These are phyloP conservation scores for Tricholoma matsutake DNA, from an alignment of 768 basidiomycete species.

Conservation along the genomic window DNA sequence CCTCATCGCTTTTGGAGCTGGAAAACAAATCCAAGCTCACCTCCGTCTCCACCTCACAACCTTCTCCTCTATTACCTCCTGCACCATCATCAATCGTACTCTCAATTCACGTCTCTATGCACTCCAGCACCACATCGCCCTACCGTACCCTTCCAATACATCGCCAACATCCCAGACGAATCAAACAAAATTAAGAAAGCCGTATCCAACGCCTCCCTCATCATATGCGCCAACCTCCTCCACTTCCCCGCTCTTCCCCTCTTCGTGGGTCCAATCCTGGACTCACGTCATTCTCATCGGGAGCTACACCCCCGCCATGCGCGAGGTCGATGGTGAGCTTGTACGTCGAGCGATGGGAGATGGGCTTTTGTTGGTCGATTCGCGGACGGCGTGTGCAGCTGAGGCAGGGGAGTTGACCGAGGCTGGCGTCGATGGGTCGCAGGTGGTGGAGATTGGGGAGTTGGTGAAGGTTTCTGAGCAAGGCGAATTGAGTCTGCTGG, in stretches of 20 bases:
- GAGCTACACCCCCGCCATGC: conserved; percentile 80
- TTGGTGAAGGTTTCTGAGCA: conserved; percentile 36
- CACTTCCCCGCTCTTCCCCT: conserved; percentile 65
- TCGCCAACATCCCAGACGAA: conserved; percentile 9
- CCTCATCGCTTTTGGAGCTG: too few relatives aligned
- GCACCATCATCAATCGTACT: too few relatives aligned
- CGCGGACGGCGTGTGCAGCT: conserved; percentile 57
- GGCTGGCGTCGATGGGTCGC: conserved; percentile 34
- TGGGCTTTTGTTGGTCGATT: conserved; percentile 70
- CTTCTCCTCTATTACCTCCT: too few relatives aligned
- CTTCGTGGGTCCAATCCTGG: conserved; percentile 59
- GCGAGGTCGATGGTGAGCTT: conserved; percentile 62
- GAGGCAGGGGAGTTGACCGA: conserved; percentile 85
- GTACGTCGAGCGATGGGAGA: conserved; percentile 53
- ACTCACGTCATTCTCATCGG: conserved; percentile 78
- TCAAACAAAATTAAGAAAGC: conserved; percentile 21
- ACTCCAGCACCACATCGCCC: too few relatives aligned
- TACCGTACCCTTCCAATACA: conserved; percentile 21
- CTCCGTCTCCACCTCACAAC: too few relatives aligned
- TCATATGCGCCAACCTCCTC: conserved; percentile 81
- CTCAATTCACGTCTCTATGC: too few relatives aligned
- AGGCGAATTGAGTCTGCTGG: too few relatives aligned
- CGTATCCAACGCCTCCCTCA: conserved; percentile 46
- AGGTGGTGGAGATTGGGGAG: conserved; percentile 70
- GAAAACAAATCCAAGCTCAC: too few relatives aligned